These are phyloP conservation scores for Alternaria panax DNA, from an alignment of 2,329 filamentous ascomycete species.

Conservation along the genomic window DNA sequence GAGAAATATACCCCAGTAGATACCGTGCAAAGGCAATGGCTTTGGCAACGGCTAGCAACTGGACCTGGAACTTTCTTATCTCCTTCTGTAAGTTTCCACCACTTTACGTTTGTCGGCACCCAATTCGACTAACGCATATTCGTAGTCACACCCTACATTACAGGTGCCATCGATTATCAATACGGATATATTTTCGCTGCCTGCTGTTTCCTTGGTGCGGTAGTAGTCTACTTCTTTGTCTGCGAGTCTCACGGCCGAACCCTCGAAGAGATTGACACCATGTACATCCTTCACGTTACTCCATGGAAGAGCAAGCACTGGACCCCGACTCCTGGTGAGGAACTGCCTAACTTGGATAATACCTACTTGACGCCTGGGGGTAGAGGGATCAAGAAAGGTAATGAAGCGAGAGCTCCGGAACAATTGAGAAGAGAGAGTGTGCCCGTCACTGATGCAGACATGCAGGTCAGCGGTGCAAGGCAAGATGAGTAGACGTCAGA, in stretches of 20 bases:
- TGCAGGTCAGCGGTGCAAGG: slow-evolving; percentile 22
- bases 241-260: slow-evolving; percentile 76
- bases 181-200: slow-evolving; percentile 80
- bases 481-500: neutral
- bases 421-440: slow-evolving; percentile 32
- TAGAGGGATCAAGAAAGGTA: slow-evolving; percentile 44
- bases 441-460: slow-evolving; percentile 22
- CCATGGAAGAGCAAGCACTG: slow-evolving; percentile 69
- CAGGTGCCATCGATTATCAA: slow-evolving; percentile 71
- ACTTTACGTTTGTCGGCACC: neutral
- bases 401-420: slow-evolving; percentile 40
- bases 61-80: slow-evolving; percentile 54
- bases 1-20: slow-evolving; percentile 70
- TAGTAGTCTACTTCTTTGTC: slow-evolving; percentile 79
- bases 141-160: slow-evolving; percentile 76
- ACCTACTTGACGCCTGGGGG: slow-evolving; percentile 46
- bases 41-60: slow-evolving; percentile 55
- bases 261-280: slow-evolving; percentile 78
- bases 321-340: slow-evolving; percentile 48
- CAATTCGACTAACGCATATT: neutral
- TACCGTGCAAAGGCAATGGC: slow-evolving; percentile 56
- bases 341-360: slow-evolving; percentile 42
- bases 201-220: slow-evolving; percentile 69
- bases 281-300: slow-evolving; percentile 71
- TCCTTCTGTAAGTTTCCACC: slow-evolving; percentile 61